A percentile compares a stretch with the other conserved stretches of the same genome.
phyloP scores from a whole-genome alignment of 371 early-diverging fungal species.

The Haplosporangium sp. region DNA sequence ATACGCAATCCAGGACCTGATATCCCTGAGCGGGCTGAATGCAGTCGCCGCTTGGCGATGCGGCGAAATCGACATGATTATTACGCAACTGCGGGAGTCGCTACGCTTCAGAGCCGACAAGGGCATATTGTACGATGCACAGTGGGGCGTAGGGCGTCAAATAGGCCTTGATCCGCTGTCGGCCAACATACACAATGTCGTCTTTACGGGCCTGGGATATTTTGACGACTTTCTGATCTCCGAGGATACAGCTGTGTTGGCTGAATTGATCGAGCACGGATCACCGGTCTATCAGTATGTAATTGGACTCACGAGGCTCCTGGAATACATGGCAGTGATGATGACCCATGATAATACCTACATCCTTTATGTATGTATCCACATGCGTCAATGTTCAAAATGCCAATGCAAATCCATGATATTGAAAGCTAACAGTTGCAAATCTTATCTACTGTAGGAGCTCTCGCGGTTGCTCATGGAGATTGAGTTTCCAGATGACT shows the following conservation, averaged over 20 bases:
- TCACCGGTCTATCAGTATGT: slow-evolving; percentile 54
- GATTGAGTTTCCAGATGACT: slow-evolving; percentile 43
- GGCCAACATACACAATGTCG: slow-evolving; percentile 12
- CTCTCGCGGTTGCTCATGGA: slow-evolving; percentile 56
- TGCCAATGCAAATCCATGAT: neutral
- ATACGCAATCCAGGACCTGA: slow-evolving; percentile 53
- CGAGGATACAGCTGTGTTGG: slow-evolving; percentile 47
- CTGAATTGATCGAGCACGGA: slow-evolving; percentile 47
- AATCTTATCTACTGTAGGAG: slow-evolving; percentile 41
- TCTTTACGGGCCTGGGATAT: slow-evolving; percentile 20
- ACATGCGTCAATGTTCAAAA: neutral
- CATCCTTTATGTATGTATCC: slow-evolving; percentile 37
- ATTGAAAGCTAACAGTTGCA: neutral
- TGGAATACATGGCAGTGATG: slow-evolving; percentile 56
- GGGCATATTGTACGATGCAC: slow-evolving; percentile 24
- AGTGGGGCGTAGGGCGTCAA: slow-evolving; percentile 27
- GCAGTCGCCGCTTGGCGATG: slow-evolving; percentile 56
- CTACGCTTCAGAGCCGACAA: slow-evolving; percentile 8
- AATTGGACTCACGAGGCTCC: slow-evolving; percentile 41
- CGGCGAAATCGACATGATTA: slow-evolving; percentile 50
- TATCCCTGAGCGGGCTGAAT: slow-evolving; percentile 50
- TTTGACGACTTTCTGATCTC: slow-evolving; percentile 49
- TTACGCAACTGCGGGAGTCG: slow-evolving; percentile 27
- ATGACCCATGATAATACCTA: slow-evolving; percentile 53
- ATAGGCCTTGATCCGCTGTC: slow-evolving; percentile 28